Conservation (phyloP, 1,284 basidiomycete genomes). For the Leccinum proliferum region DNA sequence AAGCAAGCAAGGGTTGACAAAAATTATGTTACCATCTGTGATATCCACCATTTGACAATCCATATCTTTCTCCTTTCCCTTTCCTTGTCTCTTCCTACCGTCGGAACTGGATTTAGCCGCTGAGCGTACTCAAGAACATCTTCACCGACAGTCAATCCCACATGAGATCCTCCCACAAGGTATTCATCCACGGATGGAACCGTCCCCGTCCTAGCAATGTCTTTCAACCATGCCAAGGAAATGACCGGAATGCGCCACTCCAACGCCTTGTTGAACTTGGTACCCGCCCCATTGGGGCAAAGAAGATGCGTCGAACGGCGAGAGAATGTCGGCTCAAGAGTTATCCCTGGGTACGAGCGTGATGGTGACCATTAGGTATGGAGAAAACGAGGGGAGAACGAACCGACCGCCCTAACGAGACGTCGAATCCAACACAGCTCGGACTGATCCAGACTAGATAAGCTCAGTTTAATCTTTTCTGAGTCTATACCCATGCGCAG, state of each 20-base stretch:
- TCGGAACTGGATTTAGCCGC: background rate
- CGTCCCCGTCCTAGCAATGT: slow-evolving; percentile 42
- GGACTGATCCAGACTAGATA: slow-evolving; percentile 65
- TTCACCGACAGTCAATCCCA: background rate
- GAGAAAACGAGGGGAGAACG: slow-evolving; percentile 10
- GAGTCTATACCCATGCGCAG: slow-evolving; percentile 33
- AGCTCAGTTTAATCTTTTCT: slow-evolving; percentile 48
- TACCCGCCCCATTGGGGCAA: slow-evolving; percentile 60
- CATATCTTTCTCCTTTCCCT: slow-evolving; percentile 27
- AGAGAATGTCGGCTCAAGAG: slow-evolving; percentile 52
- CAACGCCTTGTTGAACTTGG: slow-evolving; percentile 67
- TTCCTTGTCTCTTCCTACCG: slow-evolving; percentile 16
- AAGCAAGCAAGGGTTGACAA: background rate
- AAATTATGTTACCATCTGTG: slow-evolving; percentile 26
- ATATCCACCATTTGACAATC: slow-evolving; percentile 32
- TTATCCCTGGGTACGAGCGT: slow-evolving; percentile 40
- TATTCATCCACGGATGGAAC: slow-evolving; percentile 31
- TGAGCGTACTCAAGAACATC: background rate
- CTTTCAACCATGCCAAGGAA: slow-evolving; percentile 55
- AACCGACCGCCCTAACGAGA: slow-evolving; percentile 61
- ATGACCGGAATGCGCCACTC: slow-evolving; percentile 68
- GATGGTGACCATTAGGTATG: slow-evolving; percentile 1
- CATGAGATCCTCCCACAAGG: slow-evolving; percentile 14
- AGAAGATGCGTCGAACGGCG: slow-evolving; percentile 64
- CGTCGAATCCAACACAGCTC: slow-evolving; percentile 57